Percentiles rank a stretch among this genome's conserved stretches.
These are phyloP conservation scores for Pythium periplocum DNA, from an alignment of 352 stramenopile genomes.

Conservation along the genomic window DNA sequence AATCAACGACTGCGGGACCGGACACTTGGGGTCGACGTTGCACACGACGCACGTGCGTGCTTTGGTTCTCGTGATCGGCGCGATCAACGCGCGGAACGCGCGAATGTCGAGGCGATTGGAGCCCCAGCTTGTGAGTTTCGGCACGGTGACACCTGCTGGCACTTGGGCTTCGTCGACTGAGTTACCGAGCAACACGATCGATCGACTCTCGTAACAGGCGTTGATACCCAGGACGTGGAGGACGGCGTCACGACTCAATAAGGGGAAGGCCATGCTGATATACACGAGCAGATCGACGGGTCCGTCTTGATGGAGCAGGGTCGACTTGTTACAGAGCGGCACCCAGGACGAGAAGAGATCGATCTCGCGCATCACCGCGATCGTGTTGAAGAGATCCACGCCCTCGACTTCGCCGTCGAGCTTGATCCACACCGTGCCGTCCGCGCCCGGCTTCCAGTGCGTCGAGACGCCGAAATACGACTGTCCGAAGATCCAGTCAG, in stretches of 20 bases:
- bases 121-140: conserved; percentile 62
- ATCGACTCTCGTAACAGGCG: conserved; percentile 69
- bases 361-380: conserved; percentile 78
- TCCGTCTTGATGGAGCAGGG: conserved; percentile 44
- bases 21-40: conserved; percentile 77
- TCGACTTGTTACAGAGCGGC: conserved; percentile 68
- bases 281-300: conserved; percentile 62
- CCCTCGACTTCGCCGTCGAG: conserved; percentile 70
- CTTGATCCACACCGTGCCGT: conserved; percentile 80
- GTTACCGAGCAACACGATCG: conserved; percentile 57
- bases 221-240: conserved; percentile 76
- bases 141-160: conserved; percentile 26
- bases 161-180: conserved; percentile 36
- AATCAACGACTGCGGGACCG: conserved; percentile 57
- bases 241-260: conserved; percentile 65
- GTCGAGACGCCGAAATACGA: conserved; percentile 73
- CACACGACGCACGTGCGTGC: conserved; percentile 66
- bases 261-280: conserved; percentile 60
- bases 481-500: conserved; percentile 74
- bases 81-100: conserved; percentile 68
- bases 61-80: conserved; percentile 63
- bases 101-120: conserved; percentile 67
- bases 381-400: conserved; percentile 78
- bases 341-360: conserved; percentile 72
- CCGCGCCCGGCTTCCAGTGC: conserved; percentile 67